Evolutionary conservation across 495 filamentous ascomycete genomes (phyloP).

Genomic region (Tuber aestivum): DNA sequence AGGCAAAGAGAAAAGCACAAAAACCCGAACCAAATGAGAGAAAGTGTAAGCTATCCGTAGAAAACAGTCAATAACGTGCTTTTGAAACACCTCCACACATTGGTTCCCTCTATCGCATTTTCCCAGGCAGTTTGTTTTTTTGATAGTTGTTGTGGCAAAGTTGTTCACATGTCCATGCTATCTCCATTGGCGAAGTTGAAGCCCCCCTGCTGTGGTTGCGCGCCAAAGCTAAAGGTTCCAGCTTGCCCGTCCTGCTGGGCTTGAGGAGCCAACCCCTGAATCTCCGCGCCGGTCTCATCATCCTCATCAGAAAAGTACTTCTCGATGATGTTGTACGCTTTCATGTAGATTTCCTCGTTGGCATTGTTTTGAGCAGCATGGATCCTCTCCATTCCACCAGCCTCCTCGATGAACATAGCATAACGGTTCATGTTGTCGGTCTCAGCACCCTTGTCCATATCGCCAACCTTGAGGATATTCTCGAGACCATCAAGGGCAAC

Average conservation of each 20-base stretch:
- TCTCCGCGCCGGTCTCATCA: slow-evolving; percentile 57
- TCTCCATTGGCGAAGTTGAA: slow-evolving; percentile 96
- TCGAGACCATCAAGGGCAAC: slow-evolving; percentile 96
- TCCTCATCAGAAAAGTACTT: slow-evolving; percentile 99
- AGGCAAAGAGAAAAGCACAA: neutral
- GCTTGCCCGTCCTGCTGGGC: slow-evolving; percentile 46
- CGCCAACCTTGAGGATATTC: slow-evolving; percentile 99
- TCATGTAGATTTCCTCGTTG: slow-evolving; percentile 99
- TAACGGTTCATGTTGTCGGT: slow-evolving; percentile 87
- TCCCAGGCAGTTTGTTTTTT: slow-evolving; percentile 4
- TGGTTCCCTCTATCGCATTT: slow-evolving; percentile 7
- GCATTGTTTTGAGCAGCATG: slow-evolving; percentile 99
- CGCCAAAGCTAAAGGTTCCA: slow-evolving; percentile 79
- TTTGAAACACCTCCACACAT: neutral
- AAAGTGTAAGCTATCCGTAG: slow-evolving; percentile 1
- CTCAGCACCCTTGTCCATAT: slow-evolving; percentile 90
- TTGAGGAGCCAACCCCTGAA: slow-evolving; percentile 58
- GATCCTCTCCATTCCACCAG: slow-evolving; percentile 99
- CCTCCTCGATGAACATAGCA: slow-evolving; percentile 97
- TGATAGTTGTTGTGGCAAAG: neutral
- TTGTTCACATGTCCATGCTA: slow-evolving; percentile 94
- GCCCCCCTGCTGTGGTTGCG: slow-evolving; percentile 66
- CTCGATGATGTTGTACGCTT: slow-evolving; percentile 99
- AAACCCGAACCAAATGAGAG: slow-evolving; percentile 6
- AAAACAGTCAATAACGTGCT: neutral